Conservation (phyloP, 768 basidiomycete genomes). For the Pisolithus tinctorius region DNA sequence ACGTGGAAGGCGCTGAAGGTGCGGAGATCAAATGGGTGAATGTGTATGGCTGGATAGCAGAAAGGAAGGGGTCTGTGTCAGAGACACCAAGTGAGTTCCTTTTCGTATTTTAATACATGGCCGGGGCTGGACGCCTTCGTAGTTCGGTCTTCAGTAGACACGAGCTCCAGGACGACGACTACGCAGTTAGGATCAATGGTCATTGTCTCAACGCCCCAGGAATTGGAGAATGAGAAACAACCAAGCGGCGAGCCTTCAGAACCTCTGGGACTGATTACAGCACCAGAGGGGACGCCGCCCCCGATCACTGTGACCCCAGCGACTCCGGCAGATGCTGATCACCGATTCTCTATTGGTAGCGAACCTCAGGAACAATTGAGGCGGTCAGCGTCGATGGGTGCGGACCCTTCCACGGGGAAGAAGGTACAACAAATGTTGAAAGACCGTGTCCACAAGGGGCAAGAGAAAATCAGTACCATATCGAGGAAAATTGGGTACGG, state of each 20-base stretch:
- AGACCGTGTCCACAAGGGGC: conserved; percentile 65
- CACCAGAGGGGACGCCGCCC: conserved; percentile 5
- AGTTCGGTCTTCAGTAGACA: conserved; percentile 28
- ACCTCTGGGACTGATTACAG: conserved; percentile 3
- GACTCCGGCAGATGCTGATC: conserved; percentile 37
- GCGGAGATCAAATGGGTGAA: conserved; percentile 79
- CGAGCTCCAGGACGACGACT: conserved; percentile 19
- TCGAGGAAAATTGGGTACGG: conserved; percentile 72
- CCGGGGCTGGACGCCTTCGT: background rate
- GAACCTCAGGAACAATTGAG: conserved; percentile 14
- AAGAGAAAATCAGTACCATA: conserved; percentile 66
- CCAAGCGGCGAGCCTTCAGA: background rate
- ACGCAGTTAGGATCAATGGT: conserved; percentile 15
- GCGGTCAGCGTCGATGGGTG: conserved; percentile 26
- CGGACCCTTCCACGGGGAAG: conserved; percentile 54
- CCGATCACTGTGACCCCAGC: conserved; percentile 61
- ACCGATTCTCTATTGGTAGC: conserved; percentile 15
- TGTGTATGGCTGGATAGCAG: conserved; percentile 81
- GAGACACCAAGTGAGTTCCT: conserved; percentile 21
- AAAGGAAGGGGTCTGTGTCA: conserved; percentile 34
- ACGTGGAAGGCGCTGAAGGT: conserved; percentile 77
- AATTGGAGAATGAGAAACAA: conserved; percentile 9
- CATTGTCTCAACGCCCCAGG: conserved; percentile 9
- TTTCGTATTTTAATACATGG: background rate
- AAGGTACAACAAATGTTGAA: conserved; percentile 74